Evolutionary conservation across 164 flowering plant species (phyloP).

Genomic region (Chimonanthus salicifolius): DNA sequence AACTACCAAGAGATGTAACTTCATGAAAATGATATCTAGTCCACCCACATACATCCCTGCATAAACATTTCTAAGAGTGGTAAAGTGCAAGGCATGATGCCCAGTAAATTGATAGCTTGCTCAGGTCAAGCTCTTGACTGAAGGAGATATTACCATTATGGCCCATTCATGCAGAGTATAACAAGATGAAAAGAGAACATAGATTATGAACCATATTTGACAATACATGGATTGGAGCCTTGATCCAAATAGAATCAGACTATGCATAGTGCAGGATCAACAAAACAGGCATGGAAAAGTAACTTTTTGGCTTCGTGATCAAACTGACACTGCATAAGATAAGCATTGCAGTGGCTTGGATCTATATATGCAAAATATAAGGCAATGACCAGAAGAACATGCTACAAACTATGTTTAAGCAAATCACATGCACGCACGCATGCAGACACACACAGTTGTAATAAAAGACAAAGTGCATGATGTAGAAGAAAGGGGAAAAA

Average conservation of each 20-base stretch:
- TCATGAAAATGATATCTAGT: background rate
- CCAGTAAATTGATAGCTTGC: background rate
- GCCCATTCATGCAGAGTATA: background rate
- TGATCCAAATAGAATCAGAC: background rate
- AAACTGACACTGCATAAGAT: too few species aligned
- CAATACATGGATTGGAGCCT: background rate
- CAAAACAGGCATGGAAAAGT: background rate
- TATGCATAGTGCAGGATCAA: background rate
- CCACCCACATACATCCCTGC: background rate
- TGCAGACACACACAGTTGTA: too few species aligned
- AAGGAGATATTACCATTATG: too few species aligned
- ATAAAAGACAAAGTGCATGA: too few species aligned
- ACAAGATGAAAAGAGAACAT: background rate
- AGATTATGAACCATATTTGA: too few species aligned
- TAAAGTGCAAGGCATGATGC: background rate
- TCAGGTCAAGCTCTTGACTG: background rate
- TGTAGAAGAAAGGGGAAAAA: too few species aligned
- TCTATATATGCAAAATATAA: too few species aligned
- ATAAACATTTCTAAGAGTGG: background rate
- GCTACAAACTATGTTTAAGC: too few species aligned
- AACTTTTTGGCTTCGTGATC: too few species aligned
- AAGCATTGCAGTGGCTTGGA: background rate
- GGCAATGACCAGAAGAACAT: too few species aligned
- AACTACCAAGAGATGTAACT: background rate
- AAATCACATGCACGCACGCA: too few species aligned